Percentiles rank a stretch among this genome's conserved stretches.
These are phyloP conservation scores for Fusarium denticulatum DNA, from an alignment of 2,329 filamentous ascomycete species.

Conservation along the genomic window DNA sequence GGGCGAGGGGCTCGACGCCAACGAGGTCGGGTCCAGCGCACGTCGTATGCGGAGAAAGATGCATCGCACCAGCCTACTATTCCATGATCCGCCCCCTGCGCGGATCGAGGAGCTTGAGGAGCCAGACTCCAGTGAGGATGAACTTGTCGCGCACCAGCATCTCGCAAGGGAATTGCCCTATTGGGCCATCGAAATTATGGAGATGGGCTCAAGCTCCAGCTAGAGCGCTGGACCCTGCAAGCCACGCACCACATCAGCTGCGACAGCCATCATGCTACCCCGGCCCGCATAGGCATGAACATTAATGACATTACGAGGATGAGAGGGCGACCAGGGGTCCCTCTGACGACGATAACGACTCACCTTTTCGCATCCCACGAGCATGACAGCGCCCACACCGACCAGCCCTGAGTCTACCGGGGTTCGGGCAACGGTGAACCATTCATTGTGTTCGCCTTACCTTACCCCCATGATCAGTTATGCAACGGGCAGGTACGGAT, in stretches of 20 bases:
- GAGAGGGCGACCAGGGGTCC: conserved; percentile 35
- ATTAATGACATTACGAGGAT: conserved; percentile 42
- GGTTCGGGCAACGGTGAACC: conserved; percentile 19
- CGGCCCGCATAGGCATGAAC: conserved; percentile 34
- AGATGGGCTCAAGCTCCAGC: conserved; percentile 52
- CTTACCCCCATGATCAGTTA: conserved; percentile 9
- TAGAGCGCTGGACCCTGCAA: conserved; percentile 33
- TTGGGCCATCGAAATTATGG: conserved; percentile 61
- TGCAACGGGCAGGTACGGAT: conserved; percentile 4
- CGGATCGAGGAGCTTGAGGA: conserved; percentile 65
- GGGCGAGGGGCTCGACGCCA: conserved; percentile 53
- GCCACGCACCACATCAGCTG: conserved; percentile 23
- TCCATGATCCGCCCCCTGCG: conserved; percentile 60
- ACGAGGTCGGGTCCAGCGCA: conserved; percentile 58
- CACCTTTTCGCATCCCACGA: conserved; percentile 36
- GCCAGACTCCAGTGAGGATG: conserved; percentile 60
- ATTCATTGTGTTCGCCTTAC: conserved; percentile 17
- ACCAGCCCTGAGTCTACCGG: conserved; percentile 23
- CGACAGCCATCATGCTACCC: conserved; percentile 27
- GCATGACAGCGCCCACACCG: conserved; percentile 34
- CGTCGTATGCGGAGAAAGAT: conserved; percentile 59
- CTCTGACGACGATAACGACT: conserved; percentile 43
- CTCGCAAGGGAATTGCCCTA: conserved; percentile 62
- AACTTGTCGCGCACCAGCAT: conserved; percentile 52
- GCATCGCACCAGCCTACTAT: conserved; percentile 58